Evolutionary conservation across 352 stramenopile genomes (phyloP).

Genomic region (Pythium oligandrum): DNA sequence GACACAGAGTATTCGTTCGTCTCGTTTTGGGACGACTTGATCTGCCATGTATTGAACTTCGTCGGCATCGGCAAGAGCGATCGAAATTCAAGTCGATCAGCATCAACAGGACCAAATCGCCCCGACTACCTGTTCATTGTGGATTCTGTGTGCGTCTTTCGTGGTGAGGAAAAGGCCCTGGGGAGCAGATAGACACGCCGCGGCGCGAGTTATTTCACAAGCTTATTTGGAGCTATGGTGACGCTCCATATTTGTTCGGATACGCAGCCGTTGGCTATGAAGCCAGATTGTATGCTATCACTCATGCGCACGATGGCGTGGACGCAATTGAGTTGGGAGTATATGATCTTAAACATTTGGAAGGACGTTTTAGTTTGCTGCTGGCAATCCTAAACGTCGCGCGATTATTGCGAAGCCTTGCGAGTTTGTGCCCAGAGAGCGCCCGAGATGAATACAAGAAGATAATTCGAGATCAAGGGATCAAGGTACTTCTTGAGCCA

Average conservation of each 20-base stretch:
- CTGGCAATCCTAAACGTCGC: slow-evolving; percentile 25
- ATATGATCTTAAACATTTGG: slow-evolving; percentile 12
- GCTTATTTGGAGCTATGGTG: slow-evolving; percentile 25
- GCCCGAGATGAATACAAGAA: slow-evolving; percentile 22
- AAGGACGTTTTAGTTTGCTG: slow-evolving; percentile 18
- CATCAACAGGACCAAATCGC: slow-evolving; percentile 14
- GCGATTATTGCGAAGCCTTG: slow-evolving; percentile 23
- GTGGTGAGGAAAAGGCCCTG: slow-evolving; percentile 10
- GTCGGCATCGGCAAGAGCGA: slow-evolving; percentile 19
- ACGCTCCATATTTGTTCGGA: slow-evolving; percentile 31
- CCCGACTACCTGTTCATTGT: slow-evolving; percentile 20
- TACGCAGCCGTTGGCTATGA: slow-evolving; percentile 28
- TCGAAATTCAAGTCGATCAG: slow-evolving; percentile 16
- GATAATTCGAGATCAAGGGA: slow-evolving; percentile 7
- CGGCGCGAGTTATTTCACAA: slow-evolving; percentile 20
- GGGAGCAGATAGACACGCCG: slow-evolving; percentile 16
- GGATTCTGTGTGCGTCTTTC: slow-evolving; percentile 8
- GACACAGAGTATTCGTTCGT: slow-evolving; percentile 22
- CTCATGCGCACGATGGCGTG: slow-evolving; percentile 6
- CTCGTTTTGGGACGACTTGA: slow-evolving; percentile 28
- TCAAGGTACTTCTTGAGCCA: slow-evolving; percentile 23
- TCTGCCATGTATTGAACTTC: slow-evolving; percentile 19
- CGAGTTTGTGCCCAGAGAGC: slow-evolving; percentile 22
- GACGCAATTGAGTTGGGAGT: slow-evolving; percentile 14
- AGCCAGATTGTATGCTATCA: slow-evolving; percentile 20